phyloP scores from a whole-genome alignment of 148 eudicot genomes.

The Beta vulgaris region DNA sequence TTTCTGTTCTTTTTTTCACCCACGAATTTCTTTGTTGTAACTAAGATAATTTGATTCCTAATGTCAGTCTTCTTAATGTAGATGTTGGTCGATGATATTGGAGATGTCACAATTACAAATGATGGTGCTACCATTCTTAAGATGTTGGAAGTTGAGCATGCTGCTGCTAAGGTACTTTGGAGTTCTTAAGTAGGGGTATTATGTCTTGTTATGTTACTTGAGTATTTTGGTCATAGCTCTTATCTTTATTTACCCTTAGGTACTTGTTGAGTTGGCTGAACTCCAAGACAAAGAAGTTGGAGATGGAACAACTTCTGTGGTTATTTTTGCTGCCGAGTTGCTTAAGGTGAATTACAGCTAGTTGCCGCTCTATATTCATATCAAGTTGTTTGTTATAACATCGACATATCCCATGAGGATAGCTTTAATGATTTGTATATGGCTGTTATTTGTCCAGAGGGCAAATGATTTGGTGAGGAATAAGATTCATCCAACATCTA shows the following conservation, averaged over 20 bases:
- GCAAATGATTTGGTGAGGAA: slow-evolving; percentile 93
- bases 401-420: slow-evolving; percentile 1
- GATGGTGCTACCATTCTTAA: slow-evolving; percentile 95
- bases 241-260: slow-evolving; percentile 31
- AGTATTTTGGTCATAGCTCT: background rate
- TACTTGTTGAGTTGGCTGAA: slow-evolving; percentile 97
- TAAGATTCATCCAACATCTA: slow-evolving; percentile 93
- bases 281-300: slow-evolving; percentile 99
- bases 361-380: background rate
- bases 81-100: slow-evolving; percentile 97
- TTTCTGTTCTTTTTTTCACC: background rate
- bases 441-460: slow-evolving; percentile 45
- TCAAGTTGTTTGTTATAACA: background rate
- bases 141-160: slow-evolving; percentile 96
- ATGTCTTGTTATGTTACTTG: background rate
- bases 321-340: slow-evolving; percentile 93
- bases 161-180: slow-evolving; percentile 81
- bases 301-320: slow-evolving; percentile 99
- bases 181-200: background rate
- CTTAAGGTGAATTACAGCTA: slow-evolving; percentile 58
- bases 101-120: slow-evolving; percentile 92
- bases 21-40: background rate
- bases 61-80: slow-evolving; percentile 16
- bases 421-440: slow-evolving; percentile 5
- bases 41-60: background rate